Conservation (phyloP, 352 stramenopile species). For the Phytophthora aleatoria region DNA sequence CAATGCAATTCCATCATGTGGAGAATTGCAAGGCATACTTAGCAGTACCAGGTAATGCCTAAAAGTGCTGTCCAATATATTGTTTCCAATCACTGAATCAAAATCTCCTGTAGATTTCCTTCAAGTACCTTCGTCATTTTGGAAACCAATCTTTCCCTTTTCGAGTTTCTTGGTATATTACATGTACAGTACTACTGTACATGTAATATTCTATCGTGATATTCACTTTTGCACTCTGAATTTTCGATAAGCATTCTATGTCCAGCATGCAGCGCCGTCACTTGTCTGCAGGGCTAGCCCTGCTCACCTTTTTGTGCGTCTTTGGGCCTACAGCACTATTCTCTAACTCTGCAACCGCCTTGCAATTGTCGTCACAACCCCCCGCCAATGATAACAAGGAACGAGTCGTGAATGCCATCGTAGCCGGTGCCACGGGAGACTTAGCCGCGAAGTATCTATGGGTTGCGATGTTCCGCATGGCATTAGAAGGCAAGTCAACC, state of each 20-base stretch:
- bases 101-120: too few relatives aligned
- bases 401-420: slow-evolving; percentile 47
- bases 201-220: not conserved
- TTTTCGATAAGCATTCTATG: slow-evolving; percentile 26
- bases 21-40: too few relatives aligned
- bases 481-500: slow-evolving; percentile 30
- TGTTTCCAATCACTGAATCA: too few relatives aligned
- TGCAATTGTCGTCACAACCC: not conserved
- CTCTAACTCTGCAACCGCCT: not conserved
- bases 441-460: slow-evolving; percentile 87
- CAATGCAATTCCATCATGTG: too few relatives aligned
- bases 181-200: too few relatives aligned
- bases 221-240: slow-evolving; percentile 2
- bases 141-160: too few relatives aligned
- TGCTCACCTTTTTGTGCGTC: not conserved
- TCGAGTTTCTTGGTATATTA: too few relatives aligned
- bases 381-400: not conserved
- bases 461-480: slow-evolving; percentile 69
- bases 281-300: not conserved
- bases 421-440: slow-evolving; percentile 78
- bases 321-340: not conserved
- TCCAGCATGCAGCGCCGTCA: slow-evolving; percentile 6
- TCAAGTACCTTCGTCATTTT: too few relatives aligned
- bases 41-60: too few relatives aligned
- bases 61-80: too few relatives aligned